Evolutionary conservation across 164 flowering plant species (phyloP), one percentile per base, ranked within the genome.

Genomic region (Chloranthus sessilifolius): DNA sequence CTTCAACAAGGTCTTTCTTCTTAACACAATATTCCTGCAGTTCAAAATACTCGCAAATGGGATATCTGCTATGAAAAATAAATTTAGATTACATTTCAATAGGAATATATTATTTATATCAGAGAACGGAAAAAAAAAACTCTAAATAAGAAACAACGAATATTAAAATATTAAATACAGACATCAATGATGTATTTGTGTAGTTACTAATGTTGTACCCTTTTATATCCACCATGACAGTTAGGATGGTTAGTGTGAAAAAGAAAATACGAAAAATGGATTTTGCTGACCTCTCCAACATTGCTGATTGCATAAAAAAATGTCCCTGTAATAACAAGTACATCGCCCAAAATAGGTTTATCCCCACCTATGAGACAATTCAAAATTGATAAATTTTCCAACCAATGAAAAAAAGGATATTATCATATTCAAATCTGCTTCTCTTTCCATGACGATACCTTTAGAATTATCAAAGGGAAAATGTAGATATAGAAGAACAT

Each of bases 11-110:
- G 54, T 83, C 85, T 55, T 72, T 81, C 67, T 72, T 81, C 72
- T 88, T 85, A 3, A 81, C 94, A 63, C 80, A 88, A 51, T 61
- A 82, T 63, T 88, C 94, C 94, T 88, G 80, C 62, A 74, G 4
- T 31, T 36, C 44, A 11, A 8, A 24, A 51, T 10, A 34, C 14
- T 10, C 12, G 1, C 9, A 34, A 34, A n/a, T 34, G 1, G 9
- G 12, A 34, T 34, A 34, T 33, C 36, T 33, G 8, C 8, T 6
- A 11, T 33, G 8, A 6, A 7, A 33, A 33, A 33, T 11, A 33
- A 7, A 33, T 33, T 6, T 11, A 33, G 8, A 33, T 11, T 11
- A 7, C 36, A 33, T 33, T 11, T 33, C 8, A 7, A 33, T 7
- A 7, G 8, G 11, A 33, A 7, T 11, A 33, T 33, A 7, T 11